Percentiles rank a stretch among this genome's conserved stretches.
Evolutionary conservation across 2,329 filamentous ascomycete genomes (phyloP).

Genomic region (Alternaria longipes): DNA sequence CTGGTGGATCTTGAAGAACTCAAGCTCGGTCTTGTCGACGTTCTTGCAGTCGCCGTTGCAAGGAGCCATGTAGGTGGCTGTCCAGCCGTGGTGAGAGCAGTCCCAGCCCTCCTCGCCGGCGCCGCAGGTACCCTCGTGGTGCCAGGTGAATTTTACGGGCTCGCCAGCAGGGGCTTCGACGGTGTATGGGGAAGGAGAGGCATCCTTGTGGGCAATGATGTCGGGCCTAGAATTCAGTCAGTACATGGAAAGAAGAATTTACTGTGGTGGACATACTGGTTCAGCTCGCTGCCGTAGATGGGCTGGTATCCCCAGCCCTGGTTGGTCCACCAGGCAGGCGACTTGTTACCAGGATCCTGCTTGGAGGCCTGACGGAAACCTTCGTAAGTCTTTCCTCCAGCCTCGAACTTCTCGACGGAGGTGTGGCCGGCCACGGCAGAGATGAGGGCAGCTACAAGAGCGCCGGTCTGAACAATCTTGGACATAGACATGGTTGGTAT

Average conservation of each 20-base stretch:
- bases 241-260: not conserved
- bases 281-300: conserved; percentile 38
- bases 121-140: conserved; percentile 39
- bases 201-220: conserved; percentile 46
- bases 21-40: conserved; percentile 41
- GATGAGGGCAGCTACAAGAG: conserved; percentile 40
- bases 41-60: conserved; percentile 48
- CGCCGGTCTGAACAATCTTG: conserved; percentile 39
- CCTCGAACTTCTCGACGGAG: conserved; percentile 37
- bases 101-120: conserved; percentile 43
- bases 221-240: conserved; percentile 19
- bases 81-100: conserved; percentile 47
- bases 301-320: conserved; percentile 47
- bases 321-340: conserved; percentile 46
- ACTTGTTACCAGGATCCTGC: conserved; percentile 35
- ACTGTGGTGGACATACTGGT: conserved; percentile 7
- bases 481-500: conserved; percentile 29
- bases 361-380: conserved; percentile 41
- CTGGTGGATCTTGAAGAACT: conserved; percentile 50
- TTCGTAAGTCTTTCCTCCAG: conserved; percentile 40
- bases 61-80: conserved; percentile 43
- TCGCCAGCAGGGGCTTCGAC: conserved; percentile 39
- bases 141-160: conserved; percentile 45
- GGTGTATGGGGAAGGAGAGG: conserved; percentile 41
- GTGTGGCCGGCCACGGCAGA: conserved; percentile 39